Conservation (phyloP, 495 filamentous ascomycete species). For the Astrocystis sublimbata region DNA sequence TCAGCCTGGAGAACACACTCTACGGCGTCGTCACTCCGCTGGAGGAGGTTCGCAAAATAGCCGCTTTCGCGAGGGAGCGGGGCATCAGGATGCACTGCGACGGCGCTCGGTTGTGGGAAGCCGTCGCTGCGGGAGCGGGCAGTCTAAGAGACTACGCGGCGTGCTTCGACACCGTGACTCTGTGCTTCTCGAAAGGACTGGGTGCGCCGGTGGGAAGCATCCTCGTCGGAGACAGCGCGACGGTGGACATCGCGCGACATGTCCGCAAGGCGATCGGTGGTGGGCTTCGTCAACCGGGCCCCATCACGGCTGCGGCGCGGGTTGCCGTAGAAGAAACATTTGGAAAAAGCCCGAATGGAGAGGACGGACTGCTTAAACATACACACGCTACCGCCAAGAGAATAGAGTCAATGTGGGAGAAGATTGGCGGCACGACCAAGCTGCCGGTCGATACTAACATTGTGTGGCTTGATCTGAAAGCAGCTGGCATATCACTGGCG, state of each 20-base stretch:
- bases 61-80: conserved; percentile 57
- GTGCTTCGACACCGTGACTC: conserved; percentile 75
- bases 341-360: conserved; percentile 56
- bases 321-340: conserved; percentile 74
- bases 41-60: conserved; percentile 64
- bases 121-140: conserved; percentile 60
- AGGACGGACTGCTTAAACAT: conserved; percentile 67
- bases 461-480: conserved; percentile 83
- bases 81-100: conserved; percentile 69
- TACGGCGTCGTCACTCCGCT: conserved; percentile 77
- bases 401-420: conserved; percentile 64
- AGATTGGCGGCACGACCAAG: conserved; percentile 58
- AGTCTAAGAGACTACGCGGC: conserved; percentile 66
- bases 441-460: conserved; percentile 85
- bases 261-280: conserved; percentile 84
- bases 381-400: conserved; percentile 38
- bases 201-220: conserved; percentile 87
- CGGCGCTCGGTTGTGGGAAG: conserved; percentile 84
- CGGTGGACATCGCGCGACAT: conserved; percentile 74
- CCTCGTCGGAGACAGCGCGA: conserved; percentile 63
- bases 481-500: conserved; percentile 42
- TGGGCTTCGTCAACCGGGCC: conserved; percentile 72
- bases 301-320: conserved; percentile 63
- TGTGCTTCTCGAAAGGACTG: conserved; percentile 88
- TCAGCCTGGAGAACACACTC: conserved; percentile 84